phyloP scores from a whole-genome alignment of 2,329 filamentous ascomycete species.

The Ophiocordyceps sinensis region DNA sequence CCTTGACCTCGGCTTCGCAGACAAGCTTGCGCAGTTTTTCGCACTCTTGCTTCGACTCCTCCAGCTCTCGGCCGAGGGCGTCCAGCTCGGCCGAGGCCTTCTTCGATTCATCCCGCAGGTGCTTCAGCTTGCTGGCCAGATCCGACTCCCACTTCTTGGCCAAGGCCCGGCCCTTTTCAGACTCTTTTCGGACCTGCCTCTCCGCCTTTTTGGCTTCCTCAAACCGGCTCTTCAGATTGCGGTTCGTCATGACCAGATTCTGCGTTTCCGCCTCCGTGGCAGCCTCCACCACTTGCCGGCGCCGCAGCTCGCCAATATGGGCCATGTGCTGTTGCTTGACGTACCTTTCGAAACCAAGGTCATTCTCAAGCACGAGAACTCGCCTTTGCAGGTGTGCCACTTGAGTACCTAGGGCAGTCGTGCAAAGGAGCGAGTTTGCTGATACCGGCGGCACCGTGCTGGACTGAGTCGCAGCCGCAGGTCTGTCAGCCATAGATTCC shows the following conservation, averaged over 20 bases:
- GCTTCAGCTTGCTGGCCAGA: constrained; percentile 49
- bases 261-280: constrained; percentile 72
- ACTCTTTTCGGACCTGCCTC: constrained; percentile 56
- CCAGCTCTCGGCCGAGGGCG: constrained; percentile 41
- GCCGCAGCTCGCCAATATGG: constrained; percentile 65
- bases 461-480: constrained; percentile 9
- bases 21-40: constrained; percentile 52
- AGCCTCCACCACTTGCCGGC: constrained; percentile 60
- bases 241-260: constrained; percentile 64
- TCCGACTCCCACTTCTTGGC: constrained; percentile 68
- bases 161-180: constrained; percentile 55
- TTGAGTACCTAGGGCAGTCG: constrained; percentile 21
- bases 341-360: constrained; percentile 71
- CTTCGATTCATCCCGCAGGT: constrained; percentile 56
- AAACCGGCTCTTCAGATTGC: constrained; percentile 55
- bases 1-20: constrained; percentile 53
- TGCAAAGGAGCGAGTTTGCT: constrained; percentile 13
- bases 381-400: constrained; percentile 52
- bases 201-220: constrained; percentile 60
- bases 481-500: constrained; percentile 28
- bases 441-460: constrained; percentile 12
- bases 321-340: constrained; percentile 72
- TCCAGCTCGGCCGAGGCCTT: constrained; percentile 45
- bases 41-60: constrained; percentile 42
- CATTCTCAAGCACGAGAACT: constrained; percentile 62